Evolutionary conservation across 352 stramenopile genomes (phyloP), one percentile per base, ranked within the genome.

Genomic region (Elongisporangium prolatum): DNA sequence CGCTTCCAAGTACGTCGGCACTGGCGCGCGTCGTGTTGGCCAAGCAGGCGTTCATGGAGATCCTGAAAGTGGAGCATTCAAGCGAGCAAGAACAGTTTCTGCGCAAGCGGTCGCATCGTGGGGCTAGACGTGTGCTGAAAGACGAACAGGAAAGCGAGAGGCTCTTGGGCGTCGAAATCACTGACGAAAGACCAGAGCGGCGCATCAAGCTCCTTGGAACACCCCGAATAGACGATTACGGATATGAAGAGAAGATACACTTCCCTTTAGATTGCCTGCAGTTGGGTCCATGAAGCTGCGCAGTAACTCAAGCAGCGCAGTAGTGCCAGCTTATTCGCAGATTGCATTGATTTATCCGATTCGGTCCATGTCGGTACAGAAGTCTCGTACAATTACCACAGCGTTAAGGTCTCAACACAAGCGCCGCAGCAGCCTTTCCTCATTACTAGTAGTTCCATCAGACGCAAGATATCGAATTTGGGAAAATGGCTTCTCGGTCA

Each of bases 81-180:
- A 56, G 48, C 4, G 80, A 90, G 48, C 65, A 66, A 0, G 80
- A 90, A 50, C 74, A 85, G 53, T 90, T 90, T 55, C 54, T 90
- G 22, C 72, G 80, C 5, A 71, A 65, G 17, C 62, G 71, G 20
- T 77, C 65, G 0, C 48, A 64, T 8, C 40, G 50, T 9, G 57
- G 54, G 0, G 61, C 76, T 20, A 71, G 66, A 8, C 80, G 67
- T 14, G 76, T 88, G 0, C 61, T 90, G 24, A 83, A 73, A 21
- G 49, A 50, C 7, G 68, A 80, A 10, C 48, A 61, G 17, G 65
- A 66, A 22, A 80, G 77, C 14, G 63, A 77, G 28, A n/a, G 68
- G 72, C 4, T 70, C 77, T 48, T 88, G 63, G 63, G 52, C 0
- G 56, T 84, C 11, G 80, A 88, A 52, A 87, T 90, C 63, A 88